Base-by-base conservation (phyloP, 2,329 filamentous ascomycete species). In the Pseudogymnoascus sp. region DNA sequence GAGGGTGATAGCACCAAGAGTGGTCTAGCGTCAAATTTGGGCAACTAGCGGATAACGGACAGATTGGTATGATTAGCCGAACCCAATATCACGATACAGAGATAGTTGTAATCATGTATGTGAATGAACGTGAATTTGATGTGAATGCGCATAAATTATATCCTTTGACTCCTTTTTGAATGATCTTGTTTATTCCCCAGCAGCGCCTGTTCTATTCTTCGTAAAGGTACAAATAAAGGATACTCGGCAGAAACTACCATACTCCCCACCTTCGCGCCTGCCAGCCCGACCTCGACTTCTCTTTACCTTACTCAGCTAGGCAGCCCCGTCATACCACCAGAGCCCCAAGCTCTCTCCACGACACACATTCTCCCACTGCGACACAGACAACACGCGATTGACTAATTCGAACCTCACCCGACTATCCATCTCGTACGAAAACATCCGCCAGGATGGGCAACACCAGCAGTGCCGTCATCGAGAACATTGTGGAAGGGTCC, bases 401-500 rank as follows among this genome's bases (percentile, higher is more conserved):
- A 18, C 46, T 56, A 12, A 18, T 16, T 34, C 43, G 21, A 56
- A 56, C 46, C 46, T 56, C 46, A 34, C 25, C 25, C 25, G 46
- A 34, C 25, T 1, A 56, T 34, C 46, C 46, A 34, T 9, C 46
- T 31, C 28, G 25, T 12, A 56, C 46, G 2, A 56, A 43, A 31
- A 31, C 46, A 56, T 62, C 64, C 67, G 66, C 68, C 73, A 77
- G 69, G 68, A 89, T 89, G 86, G 86, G 86, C 70, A 88, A 89
- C 77, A 84, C 84, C 64, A 86, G 84, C 69, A 88, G 86, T 75
- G 79, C 83, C 70, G 88, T 97, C 75, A 83, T 97, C 77, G 93
- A 97, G 78, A 95, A 89, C 78, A 97, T 99, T 72, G 93, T 97
- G 75, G 90, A 96, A 74, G 91, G 89, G 71, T 95, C 93, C 71